A percentile compares a stretch with the other conserved stretches of the same genome.
Evolutionary conservation across 805 yeast species (phyloP).

Genomic region (Maudiozyma turicensis): DNA sequence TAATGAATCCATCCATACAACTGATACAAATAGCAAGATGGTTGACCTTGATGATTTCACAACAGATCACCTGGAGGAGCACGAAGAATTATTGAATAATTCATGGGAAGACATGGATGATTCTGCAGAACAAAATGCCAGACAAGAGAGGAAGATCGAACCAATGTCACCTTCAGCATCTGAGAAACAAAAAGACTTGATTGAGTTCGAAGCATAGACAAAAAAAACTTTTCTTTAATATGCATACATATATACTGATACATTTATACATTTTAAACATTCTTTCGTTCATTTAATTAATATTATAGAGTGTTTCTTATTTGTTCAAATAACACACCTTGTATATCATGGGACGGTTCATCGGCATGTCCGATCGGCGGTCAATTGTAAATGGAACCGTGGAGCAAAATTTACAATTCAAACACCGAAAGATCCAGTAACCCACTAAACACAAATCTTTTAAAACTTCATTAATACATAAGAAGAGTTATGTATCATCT

Average conservation of each 20-base stretch:
- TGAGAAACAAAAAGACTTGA: constrained; percentile 12
- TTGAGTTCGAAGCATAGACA: constrained; percentile 26
- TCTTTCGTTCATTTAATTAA: too few relatives aligned
- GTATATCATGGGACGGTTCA: too few relatives aligned
- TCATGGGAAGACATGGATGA: constrained; percentile 24
- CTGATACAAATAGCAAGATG: constrained; percentile 12
- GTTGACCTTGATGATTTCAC: constrained; percentile 28
- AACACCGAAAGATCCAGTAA: too few relatives aligned
- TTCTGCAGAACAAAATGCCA: constrained; percentile 6
- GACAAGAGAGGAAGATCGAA: constrained; percentile 11
- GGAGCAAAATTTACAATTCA: too few relatives aligned
- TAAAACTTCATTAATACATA: too few relatives aligned
- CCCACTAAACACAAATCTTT: too few relatives aligned
- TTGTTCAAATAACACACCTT: too few relatives aligned
- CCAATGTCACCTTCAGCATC: constrained; percentile 5
- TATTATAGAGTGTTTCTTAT: too few relatives aligned
- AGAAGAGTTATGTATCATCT: too few relatives aligned
- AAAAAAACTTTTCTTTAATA: neutral
- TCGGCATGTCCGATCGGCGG: too few relatives aligned
- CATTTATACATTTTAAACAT: too few relatives aligned
- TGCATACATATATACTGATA: neutral
- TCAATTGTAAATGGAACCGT: too few relatives aligned
- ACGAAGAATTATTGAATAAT: constrained; percentile 19
- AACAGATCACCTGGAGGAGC: constrained; percentile 21
- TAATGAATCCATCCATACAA: neutral